phyloP scores from a whole-genome alignment of 2,329 filamentous ascomycete species.

The Cadophora malorum region DNA sequence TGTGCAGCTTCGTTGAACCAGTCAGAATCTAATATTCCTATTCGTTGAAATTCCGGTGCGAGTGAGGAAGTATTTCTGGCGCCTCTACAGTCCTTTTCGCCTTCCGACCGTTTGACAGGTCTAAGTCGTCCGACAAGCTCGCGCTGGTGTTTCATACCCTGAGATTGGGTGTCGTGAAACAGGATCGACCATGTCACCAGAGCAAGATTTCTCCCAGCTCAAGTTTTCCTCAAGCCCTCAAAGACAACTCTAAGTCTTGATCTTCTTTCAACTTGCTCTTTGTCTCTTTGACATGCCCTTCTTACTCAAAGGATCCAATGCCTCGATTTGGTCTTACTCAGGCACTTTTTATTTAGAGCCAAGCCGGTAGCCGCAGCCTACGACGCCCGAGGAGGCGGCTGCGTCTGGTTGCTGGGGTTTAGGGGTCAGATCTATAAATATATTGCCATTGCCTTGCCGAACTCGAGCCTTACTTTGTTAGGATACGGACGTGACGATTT shows the following conservation, averaged over 20 bases:
- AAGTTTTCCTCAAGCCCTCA: not conserved
- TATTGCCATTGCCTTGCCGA: conserved; percentile 4
- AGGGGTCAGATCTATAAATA: conserved; percentile 6
- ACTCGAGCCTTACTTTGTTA: not conserved
- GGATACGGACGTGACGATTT: conserved; percentile 8
- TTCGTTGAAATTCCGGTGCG: not conserved
- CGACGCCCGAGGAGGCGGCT: conserved; percentile 1
- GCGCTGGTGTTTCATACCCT: conserved; percentile 5
- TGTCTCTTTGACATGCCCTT: not conserved
- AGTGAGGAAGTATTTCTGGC: conserved; percentile 1
- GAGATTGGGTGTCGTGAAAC: conserved; percentile 1
- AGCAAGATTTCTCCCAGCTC: not conserved
- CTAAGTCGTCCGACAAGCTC: not conserved
- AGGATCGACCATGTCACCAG: conserved; percentile 1
- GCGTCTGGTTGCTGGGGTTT: not conserved
- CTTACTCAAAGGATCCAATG: not conserved
- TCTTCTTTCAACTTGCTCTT: not conserved
- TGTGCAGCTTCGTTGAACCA: not conserved
- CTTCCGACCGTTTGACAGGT: conserved; percentile 12
- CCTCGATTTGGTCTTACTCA: conserved; percentile 3
- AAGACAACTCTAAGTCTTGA: not conserved
- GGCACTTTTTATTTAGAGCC: conserved; percentile 2
- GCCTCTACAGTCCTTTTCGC: not conserved
- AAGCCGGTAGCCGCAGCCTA: conserved; percentile 1
- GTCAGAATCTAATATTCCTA: not conserved